These are phyloP conservation scores for Phytopythium oedochilum DNA, from an alignment of 352 stramenopile species.

Conservation along the genomic window DNA sequence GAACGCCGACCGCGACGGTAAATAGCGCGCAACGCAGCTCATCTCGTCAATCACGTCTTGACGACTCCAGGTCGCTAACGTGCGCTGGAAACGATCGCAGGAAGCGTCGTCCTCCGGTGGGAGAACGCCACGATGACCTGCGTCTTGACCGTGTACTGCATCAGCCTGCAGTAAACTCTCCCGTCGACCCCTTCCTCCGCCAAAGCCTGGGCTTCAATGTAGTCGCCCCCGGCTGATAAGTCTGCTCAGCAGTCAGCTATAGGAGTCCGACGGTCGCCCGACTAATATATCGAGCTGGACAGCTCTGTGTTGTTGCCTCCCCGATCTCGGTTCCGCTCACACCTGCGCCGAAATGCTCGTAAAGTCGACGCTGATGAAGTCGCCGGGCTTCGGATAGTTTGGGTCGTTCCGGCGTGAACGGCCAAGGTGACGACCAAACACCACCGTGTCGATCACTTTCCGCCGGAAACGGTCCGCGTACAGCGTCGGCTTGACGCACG, in stretches of 20 bases:
- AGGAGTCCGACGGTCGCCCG: not conserved
- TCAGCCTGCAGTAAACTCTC: constrained; percentile 48
- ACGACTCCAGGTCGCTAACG: too few species aligned
- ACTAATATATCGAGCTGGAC: constrained; percentile 1
- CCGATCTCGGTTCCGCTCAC: not conserved
- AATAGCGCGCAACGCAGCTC: not conserved
- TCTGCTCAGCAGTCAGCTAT: not conserved
- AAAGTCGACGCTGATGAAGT: constrained; percentile 86
- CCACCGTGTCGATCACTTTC: constrained; percentile 81
- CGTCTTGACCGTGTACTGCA: constrained; percentile 65
- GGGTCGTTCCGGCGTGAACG: constrained; percentile 19
- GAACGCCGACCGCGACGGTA: constrained; percentile 81
- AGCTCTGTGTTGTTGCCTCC: too few species aligned
- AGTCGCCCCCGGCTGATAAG: not conserved
- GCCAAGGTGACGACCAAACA: constrained; percentile 55
- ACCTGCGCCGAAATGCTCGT: constrained; percentile 48
- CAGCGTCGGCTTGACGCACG: constrained; percentile 71
- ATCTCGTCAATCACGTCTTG: too few species aligned
- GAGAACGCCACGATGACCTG: constrained; percentile 74
- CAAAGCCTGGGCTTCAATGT: too few species aligned
- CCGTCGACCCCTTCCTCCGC: too few species aligned
- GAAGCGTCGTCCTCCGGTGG: constrained; percentile 71
- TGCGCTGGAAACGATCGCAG: constrained; percentile 13
- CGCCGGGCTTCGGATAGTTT: constrained; percentile 30
- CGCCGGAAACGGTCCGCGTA: constrained; percentile 84